Percentiles rank a stretch among this genome's conserved stretches.
These are phyloP conservation scores for Stromatinia cepivora DNA, from an alignment of 2,329 filamentous ascomycete genomes.

Conservation along the genomic window DNA sequence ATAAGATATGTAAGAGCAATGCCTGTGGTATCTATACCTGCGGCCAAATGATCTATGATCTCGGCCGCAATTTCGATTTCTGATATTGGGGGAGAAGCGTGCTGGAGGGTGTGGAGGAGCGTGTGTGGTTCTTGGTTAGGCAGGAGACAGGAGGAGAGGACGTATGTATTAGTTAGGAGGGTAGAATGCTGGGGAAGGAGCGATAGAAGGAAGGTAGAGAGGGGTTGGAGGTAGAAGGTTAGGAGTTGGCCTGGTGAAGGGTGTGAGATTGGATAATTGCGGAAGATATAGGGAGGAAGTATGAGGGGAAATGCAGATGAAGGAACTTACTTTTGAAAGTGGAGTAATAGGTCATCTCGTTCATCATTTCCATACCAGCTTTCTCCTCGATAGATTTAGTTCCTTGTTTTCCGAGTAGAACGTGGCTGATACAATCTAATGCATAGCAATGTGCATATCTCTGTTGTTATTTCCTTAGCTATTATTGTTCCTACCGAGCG, in stretches of 20 bases:
- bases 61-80: constrained; percentile 62
- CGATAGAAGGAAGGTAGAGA: constrained; percentile 85
- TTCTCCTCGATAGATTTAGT: constrained; percentile 57
- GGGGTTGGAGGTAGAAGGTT: constrained; percentile 80
- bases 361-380: constrained; percentile 65
- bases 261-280: background rate
- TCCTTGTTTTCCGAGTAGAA: constrained; percentile 63
- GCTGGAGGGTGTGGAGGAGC: constrained; percentile 59
- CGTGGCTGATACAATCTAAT: constrained; percentile 67
- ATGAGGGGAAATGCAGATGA: background rate
- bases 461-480: background rate
- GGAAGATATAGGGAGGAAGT: background rate
- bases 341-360: constrained; percentile 66
- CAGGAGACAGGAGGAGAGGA: constrained; percentile 51
- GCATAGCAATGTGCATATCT: constrained; percentile 61
- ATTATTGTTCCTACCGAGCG: background rate
- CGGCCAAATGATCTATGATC: constrained; percentile 68
- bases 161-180: constrained; percentile 59
- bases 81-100: constrained; percentile 45
- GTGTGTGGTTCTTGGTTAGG: constrained; percentile 52
- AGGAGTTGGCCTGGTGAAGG: constrained; percentile 50
- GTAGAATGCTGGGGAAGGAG: constrained; percentile 58
- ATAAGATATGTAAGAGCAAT: constrained; percentile 70
- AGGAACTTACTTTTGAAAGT: constrained; percentile 61
- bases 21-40: constrained; percentile 71